A percentile compares a stretch with the other conserved stretches of the same genome.
These are phyloP conservation scores for Raphanus raphanistrum DNA, from an alignment of 345 rosid genomes.

Conservation along the genomic window DNA sequence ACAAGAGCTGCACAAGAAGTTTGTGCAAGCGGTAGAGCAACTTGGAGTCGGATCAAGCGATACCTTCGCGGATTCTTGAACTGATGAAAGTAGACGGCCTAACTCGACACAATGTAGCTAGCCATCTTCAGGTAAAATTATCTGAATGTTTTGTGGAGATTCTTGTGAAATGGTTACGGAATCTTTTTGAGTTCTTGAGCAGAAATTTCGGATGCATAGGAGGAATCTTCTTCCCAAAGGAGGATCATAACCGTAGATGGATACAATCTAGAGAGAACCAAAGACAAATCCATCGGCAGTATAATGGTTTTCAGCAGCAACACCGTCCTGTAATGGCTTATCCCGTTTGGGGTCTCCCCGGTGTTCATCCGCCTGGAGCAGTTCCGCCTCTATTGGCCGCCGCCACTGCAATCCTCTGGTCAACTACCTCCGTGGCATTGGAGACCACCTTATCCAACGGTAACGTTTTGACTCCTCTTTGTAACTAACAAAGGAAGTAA, in stretches of 20 bases:
- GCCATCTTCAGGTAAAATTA: slow-evolving; percentile 84
- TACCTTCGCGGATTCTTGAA: slow-evolving; percentile 94
- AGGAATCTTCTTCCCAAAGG: slow-evolving; percentile 84
- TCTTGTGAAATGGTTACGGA: neutral
- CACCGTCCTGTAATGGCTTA: slow-evolving; percentile 72
- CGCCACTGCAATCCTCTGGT: slow-evolving; percentile 48
- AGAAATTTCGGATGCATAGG: slow-evolving; percentile 91
- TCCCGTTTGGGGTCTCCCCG: slow-evolving; percentile 69
- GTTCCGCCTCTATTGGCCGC: slow-evolving; percentile 60
- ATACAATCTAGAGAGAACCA: slow-evolving; percentile 55
- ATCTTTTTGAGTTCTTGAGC: slow-evolving; percentile 32
- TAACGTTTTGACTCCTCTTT: neutral
- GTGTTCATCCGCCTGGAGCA: slow-evolving; percentile 44
- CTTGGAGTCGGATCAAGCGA: slow-evolving; percentile 93
- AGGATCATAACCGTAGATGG: slow-evolving; percentile 66
- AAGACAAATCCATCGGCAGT: slow-evolving; percentile 42
- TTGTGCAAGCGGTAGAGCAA: slow-evolving; percentile 88
- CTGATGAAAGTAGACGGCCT: slow-evolving; percentile 87
- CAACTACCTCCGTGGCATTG: slow-evolving; percentile 71
- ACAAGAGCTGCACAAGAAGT: slow-evolving; percentile 80
- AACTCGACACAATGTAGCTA: slow-evolving; percentile 96
- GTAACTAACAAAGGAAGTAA: slow-evolving; percentile 34
- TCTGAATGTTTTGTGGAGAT: neutral
- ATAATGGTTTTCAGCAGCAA: slow-evolving; percentile 49
- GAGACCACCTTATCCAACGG: slow-evolving; percentile 68